Conservation (phyloP, 768 basidiomycete genomes). For the Lentinula edodes region DNA sequence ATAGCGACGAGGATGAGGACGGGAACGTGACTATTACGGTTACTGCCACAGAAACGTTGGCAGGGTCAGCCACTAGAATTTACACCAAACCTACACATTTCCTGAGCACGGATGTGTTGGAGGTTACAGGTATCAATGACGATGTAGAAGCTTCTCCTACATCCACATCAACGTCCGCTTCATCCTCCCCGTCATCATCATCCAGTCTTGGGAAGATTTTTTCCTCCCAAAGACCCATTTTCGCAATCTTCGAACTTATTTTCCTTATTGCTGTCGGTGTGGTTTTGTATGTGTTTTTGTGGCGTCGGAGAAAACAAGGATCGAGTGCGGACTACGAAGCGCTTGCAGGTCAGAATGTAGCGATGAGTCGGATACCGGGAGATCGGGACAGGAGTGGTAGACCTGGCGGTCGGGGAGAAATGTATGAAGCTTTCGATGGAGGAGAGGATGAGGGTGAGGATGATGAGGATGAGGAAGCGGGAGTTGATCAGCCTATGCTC, state of each 20-base stretch:
- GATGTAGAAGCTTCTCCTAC: slow-evolving; percentile 45
- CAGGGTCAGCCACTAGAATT: slow-evolving; percentile 18
- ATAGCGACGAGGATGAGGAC: slow-evolving; percentile 5
- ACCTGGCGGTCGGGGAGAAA: slow-evolving; percentile 43
- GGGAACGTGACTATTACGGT: slow-evolving; percentile 27
- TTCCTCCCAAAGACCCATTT: slow-evolving; percentile 82
- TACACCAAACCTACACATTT: slow-evolving; percentile 82
- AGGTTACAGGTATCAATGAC: slow-evolving; percentile 25
- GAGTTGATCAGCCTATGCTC: slow-evolving; percentile 65
- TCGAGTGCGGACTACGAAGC: slow-evolving; percentile 46
- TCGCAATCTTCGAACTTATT: slow-evolving; percentile 71
- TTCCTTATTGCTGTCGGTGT: slow-evolving; percentile 64
- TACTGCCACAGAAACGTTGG: slow-evolving; percentile 37
- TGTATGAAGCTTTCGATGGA: slow-evolving; percentile 96
- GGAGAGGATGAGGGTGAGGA: slow-evolving; percentile 55
- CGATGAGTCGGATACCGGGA: slow-evolving; percentile 45
- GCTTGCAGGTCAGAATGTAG: slow-evolving; percentile 62
- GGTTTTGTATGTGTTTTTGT: slow-evolving; percentile 63
- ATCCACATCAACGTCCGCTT: neutral
- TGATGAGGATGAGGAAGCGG: slow-evolving; percentile 38
- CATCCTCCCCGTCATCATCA: slow-evolving; percentile 38
- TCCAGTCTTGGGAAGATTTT: slow-evolving; percentile 69
- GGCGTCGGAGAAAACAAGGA: slow-evolving; percentile 43
- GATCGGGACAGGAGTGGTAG: slow-evolving; percentile 16
- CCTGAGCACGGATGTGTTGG: slow-evolving; percentile 74